These are phyloP conservation scores for Butyriboletus loyo DNA, from an alignment of 768 basidiomycete species.

Conservation along the genomic window DNA sequence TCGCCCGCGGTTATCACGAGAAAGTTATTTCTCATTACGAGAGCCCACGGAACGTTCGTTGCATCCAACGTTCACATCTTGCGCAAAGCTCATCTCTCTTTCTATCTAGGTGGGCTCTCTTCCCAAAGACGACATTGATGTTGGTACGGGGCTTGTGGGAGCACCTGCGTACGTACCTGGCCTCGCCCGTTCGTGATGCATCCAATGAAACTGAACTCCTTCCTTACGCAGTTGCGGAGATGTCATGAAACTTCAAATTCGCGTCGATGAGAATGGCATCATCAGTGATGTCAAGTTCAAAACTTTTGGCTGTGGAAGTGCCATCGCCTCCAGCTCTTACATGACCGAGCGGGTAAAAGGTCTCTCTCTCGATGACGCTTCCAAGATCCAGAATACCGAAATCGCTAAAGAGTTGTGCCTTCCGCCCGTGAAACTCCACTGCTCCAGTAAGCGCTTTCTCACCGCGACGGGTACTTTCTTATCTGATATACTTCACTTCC, in stretches of 20 bases:
- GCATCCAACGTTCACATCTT: conserved; percentile 30
- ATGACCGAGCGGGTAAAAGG: conserved; percentile 99
- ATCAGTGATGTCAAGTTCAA: conserved; percentile 99
- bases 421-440: conserved; percentile 95
- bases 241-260: conserved; percentile 99
- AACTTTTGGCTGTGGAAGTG: conserved; percentile 98
- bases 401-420: conserved; percentile 96
- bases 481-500: conserved; percentile 23
- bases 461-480: conserved; percentile 7
- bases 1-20: conserved; percentile 82
- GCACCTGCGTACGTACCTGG: conserved; percentile 79
- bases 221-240: conserved; percentile 74
- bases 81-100: conserved; percentile 49
- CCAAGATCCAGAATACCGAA: conserved; percentile 97
- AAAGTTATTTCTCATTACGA: conserved; percentile 99
- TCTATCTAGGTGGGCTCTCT: conserved; percentile 84
- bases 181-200: conserved; percentile 1
- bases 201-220: conserved; percentile 14
- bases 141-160: conserved; percentile 97
- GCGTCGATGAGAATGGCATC: conserved; percentile 90
- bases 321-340: conserved; percentile 96
- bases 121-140: conserved; percentile 85
- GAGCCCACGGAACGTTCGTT: conserved; percentile 89
- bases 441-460: conserved; percentile 68
- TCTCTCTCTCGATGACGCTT: conserved; percentile 88